Evolutionary conservation across 1,139 yeast genomes (phyloP).

Genomic region (Protomyces inundatus): DNA sequence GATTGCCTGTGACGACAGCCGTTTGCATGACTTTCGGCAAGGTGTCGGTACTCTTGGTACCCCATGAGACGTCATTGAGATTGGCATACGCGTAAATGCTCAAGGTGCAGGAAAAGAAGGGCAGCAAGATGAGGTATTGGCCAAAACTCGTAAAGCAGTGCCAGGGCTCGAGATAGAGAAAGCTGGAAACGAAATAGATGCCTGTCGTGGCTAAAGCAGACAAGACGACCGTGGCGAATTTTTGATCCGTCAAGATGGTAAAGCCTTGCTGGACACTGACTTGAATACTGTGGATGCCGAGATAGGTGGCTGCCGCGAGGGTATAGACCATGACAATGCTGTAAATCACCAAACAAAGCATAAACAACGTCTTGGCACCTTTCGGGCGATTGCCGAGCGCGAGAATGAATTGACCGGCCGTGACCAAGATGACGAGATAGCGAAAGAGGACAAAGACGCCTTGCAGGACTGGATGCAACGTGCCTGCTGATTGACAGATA

Average conservation of each 20-base stretch:
- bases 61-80: conserved; percentile 83
- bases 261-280: conserved; percentile 43
- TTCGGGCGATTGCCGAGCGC: conserved; percentile 90
- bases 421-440: conserved; percentile 63
- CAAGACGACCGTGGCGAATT: conserved; percentile 49
- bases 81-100: conserved; percentile 81
- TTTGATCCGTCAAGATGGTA: conserved; percentile 37
- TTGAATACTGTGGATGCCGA: conserved; percentile 56
- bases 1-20: conserved; percentile 47
- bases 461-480: conserved; percentile 22
- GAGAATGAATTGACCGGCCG: conserved; percentile 78
- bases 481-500: conserved; percentile 37
- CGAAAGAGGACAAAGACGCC: conserved; percentile 32
- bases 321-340: conserved; percentile 80
- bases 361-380: conserved; percentile 71
- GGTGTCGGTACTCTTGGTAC: conserved; percentile 79
- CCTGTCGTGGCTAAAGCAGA: conserved; percentile 89
- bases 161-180: conserved; percentile 87
- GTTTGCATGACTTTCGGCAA: conserved; percentile 61
- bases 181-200: conserved; percentile 66
- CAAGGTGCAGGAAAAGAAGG: conserved; percentile 76
- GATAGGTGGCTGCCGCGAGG: conserved; percentile 72
- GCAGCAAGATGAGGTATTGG: conserved; percentile 80
- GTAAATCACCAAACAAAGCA: conserved; percentile 62
- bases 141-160: conserved; percentile 78